Evolutionary conservation across 345 rosid genomes (phyloP).

Genomic region (Rhodamnia argentea): DNA sequence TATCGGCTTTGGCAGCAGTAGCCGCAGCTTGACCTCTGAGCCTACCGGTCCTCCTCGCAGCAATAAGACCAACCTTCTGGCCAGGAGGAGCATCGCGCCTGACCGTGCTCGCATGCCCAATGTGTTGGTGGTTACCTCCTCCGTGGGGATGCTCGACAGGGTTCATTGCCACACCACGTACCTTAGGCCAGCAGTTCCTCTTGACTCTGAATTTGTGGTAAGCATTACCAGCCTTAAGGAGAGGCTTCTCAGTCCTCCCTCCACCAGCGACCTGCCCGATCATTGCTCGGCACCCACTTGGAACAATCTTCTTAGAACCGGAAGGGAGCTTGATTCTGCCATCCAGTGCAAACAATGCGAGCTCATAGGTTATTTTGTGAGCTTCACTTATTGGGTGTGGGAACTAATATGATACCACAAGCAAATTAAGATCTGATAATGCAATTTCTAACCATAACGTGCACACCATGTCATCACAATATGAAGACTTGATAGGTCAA

Average conservation of each 20-base stretch:
- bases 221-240: conserved; percentile 45
- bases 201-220: conserved; percentile 43
- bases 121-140: conserved; percentile 51
- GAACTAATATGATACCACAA: neutral
- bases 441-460: neutral
- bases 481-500: neutral
- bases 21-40: conserved; percentile 34
- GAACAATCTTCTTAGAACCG: conserved; percentile 39
- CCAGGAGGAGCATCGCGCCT: conserved; percentile 47
- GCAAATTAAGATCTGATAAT: neutral
- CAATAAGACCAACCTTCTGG: conserved; percentile 49
- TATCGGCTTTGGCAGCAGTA: conserved; percentile 25
- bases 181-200: conserved; percentile 59
- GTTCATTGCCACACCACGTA: conserved; percentile 52
- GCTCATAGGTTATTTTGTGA: neutral
- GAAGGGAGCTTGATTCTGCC: conserved; percentile 44
- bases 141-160: conserved; percentile 57
- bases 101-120: conserved; percentile 46
- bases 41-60: conserved; percentile 47
- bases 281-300: conserved; percentile 46
- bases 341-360: neutral
- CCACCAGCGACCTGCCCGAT: conserved; percentile 45
- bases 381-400: neutral
- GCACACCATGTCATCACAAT: neutral
- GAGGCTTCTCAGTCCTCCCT: conserved; percentile 49